Conservation (phyloP, 768 basidiomycete genomes). For the Favolaschia claudopus region DNA sequence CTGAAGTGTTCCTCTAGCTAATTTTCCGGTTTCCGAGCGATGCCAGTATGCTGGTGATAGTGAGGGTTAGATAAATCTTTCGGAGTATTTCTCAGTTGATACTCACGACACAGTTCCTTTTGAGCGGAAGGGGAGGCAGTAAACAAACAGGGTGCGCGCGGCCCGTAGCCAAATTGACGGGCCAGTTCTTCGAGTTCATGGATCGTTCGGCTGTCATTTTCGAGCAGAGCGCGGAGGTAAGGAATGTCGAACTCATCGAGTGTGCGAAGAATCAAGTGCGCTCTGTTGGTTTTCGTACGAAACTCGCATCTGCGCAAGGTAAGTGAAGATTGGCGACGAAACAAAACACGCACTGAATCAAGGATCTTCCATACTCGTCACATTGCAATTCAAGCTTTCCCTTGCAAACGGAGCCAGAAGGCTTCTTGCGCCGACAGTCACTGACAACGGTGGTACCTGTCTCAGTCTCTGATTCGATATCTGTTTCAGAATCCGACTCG, state of each 20-base stretch:
- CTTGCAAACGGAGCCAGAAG: neutral
- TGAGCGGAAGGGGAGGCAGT: constrained; percentile 22
- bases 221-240: constrained; percentile 32
- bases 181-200: neutral
- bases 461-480: neutral
- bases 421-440: neutral
- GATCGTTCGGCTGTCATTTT: neutral
- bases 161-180: constrained; percentile 26
- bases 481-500: neutral
- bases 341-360: neutral
- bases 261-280: constrained; percentile 31
- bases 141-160: constrained; percentile 27
- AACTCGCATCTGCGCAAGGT: neutral
- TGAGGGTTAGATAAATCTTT: neutral
- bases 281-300: neutral
- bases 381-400: neutral
- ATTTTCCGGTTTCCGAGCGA: constrained; percentile 17
- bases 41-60: constrained; percentile 27
- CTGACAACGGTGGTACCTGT: neutral
- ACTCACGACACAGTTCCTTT: constrained; percentile 27
- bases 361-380: constrained; percentile 1
- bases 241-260: constrained; percentile 29
- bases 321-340: neutral
- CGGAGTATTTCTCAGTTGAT: too few species aligned
- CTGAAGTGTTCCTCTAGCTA: constrained; percentile 20